These are phyloP conservation scores for Oryza nivara DNA, from an alignment of 176 grass and related monocot genomes.

Conservation along the genomic window DNA sequence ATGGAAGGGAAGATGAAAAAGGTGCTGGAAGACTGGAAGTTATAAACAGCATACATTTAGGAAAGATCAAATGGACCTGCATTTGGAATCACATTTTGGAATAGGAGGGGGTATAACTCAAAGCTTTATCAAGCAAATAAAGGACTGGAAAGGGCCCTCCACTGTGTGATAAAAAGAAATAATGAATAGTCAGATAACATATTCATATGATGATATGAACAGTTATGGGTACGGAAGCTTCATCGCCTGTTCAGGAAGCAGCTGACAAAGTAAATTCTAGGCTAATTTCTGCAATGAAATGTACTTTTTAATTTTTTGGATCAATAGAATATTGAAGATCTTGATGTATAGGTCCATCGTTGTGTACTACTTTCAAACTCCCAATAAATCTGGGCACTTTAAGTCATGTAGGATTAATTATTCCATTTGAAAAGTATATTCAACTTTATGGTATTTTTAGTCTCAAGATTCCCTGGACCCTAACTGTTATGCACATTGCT, in stretches of 20 bases:
- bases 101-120: not conserved
- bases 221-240: constrained; percentile 21
- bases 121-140: constrained; percentile 21
- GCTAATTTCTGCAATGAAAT: constrained; percentile 17
- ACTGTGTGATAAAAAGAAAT: not conserved
- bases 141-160: not conserved
- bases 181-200: constrained; percentile 2
- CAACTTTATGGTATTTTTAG: constrained; percentile 19
- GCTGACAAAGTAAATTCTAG: constrained; percentile 3
- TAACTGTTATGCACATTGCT: constrained; percentile 31
- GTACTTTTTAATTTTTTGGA: not conserved
- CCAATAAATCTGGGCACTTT: not conserved
- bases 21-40: too few relatives aligned
- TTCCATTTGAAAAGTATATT: not conserved
- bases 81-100: too few relatives aligned
- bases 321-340: not conserved
- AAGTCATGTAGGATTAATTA: not conserved
- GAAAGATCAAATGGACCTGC: too few relatives aligned
- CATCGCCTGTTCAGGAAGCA: not conserved
- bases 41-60: too few relatives aligned
- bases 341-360: constrained; percentile 1
- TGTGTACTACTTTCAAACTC: constrained; percentile 25
- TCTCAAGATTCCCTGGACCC: constrained; percentile 3
- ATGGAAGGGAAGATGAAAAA: too few relatives aligned
- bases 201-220: constrained; percentile 14